These are phyloP conservation scores for Entophlyctis luteolus DNA, from an alignment of 192 early-diverging fungal genomes.

Conservation along the genomic window DNA sequence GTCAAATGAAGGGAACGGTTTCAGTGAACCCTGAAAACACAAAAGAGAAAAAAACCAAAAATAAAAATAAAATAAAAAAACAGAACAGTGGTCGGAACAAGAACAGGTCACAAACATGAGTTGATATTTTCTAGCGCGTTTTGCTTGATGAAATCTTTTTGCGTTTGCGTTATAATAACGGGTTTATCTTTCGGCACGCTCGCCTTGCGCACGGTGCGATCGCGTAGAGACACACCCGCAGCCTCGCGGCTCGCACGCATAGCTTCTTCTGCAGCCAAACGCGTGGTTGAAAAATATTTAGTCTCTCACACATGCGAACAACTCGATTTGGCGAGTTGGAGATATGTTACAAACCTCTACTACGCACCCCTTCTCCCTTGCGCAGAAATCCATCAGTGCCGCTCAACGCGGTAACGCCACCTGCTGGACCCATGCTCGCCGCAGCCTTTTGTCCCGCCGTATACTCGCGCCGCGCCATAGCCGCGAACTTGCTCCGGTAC, in stretches of 20 bases:
- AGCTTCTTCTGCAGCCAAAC: background rate
- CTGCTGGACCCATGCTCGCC: slow-evolving; percentile 52
- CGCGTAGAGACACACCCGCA: slow-evolving; percentile 18
- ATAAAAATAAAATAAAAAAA: background rate
- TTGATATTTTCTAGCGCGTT: slow-evolving; percentile 59
- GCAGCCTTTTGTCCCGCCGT: slow-evolving; percentile 33
- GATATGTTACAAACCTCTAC: background rate
- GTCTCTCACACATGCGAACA: too few relatives aligned
- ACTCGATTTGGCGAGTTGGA: too few relatives aligned
- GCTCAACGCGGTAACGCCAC: slow-evolving; percentile 36
- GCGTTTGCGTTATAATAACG: slow-evolving; percentile 20
- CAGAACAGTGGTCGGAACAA: too few relatives aligned
- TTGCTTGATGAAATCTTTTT: slow-evolving; percentile 51
- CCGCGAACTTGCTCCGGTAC: slow-evolving; percentile 46
- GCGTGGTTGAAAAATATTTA: background rate
- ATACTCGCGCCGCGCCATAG: slow-evolving; percentile 43
- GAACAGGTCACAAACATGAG: slow-evolving; percentile 35
- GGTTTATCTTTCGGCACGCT: slow-evolving; percentile 42
- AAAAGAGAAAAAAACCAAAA: background rate
- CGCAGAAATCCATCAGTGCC: slow-evolving; percentile 40
- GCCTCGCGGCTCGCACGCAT: background rate
- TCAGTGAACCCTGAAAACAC: background rate
- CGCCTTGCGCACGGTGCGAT: slow-evolving; percentile 47
- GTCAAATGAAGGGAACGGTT: background rate
- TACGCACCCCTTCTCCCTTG: slow-evolving; percentile 46